Percentiles rank a stretch among this genome's conserved stretches.
phyloP scores from a whole-genome alignment of 805 yeast genomes.

The Saturnispora besseyi region DNA sequence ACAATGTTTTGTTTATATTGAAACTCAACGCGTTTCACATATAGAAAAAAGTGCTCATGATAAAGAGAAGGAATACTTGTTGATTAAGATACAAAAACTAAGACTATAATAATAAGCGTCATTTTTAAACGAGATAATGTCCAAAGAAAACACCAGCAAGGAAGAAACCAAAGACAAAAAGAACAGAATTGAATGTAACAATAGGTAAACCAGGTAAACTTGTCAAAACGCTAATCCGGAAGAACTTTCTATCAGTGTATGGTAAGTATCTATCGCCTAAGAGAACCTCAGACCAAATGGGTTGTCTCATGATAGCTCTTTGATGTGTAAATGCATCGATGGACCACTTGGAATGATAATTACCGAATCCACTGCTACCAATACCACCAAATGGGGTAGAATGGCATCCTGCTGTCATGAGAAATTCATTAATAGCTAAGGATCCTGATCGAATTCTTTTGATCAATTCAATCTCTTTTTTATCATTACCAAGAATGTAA shows the following conservation, averaged over 20 bases:
- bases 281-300: constrained; percentile 54
- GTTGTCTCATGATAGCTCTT: constrained; percentile 58
- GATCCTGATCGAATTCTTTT: constrained; percentile 64
- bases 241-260: constrained; percentile 28
- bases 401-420: constrained; percentile 58
- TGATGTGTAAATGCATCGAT: constrained; percentile 69
- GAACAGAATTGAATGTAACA: neutral
- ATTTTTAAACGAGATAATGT: neutral
- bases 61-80: neutral
- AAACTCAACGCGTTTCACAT: neutral
- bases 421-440: constrained; percentile 55
- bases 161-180: constrained; percentile 1
- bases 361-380: constrained; percentile 76
- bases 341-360: constrained; percentile 69
- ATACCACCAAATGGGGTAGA: constrained; percentile 86
- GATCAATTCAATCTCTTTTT: constrained; percentile 41
- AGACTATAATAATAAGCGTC: neutral
- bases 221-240: constrained; percentile 5
- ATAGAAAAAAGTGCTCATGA: neutral
- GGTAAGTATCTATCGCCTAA: constrained; percentile 62
- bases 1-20: neutral
- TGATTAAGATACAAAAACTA: neutral
- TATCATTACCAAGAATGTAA: constrained; percentile 52
- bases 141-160: constrained; percentile 11
- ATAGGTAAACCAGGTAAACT: constrained; percentile 14